phyloP scores from a whole-genome alignment of 139 green algal genomes.

The Ostreobium quekettii region DNA sequence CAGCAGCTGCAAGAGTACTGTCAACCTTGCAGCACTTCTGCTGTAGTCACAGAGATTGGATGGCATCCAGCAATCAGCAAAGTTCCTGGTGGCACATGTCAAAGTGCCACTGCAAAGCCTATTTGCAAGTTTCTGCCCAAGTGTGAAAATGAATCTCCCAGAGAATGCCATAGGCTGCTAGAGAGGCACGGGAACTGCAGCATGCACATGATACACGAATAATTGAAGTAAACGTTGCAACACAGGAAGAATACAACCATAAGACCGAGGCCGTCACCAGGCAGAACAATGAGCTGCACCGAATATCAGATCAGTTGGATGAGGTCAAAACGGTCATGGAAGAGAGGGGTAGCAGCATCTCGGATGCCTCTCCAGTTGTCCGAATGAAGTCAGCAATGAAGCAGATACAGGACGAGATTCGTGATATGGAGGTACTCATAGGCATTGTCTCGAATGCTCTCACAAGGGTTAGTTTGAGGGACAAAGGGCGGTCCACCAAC shows the following conservation, averaged over 20 bases:
- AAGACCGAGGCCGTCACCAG: slow-evolving; percentile 49
- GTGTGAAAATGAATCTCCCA: too few species aligned
- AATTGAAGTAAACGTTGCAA: too few species aligned
- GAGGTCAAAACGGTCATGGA: slow-evolving; percentile 53
- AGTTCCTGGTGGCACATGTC: too few species aligned
- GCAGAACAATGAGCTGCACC: slow-evolving; percentile 59
- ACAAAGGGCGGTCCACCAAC: not conserved
- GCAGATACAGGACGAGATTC: slow-evolving; percentile 51
- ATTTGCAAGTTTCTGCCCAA: too few species aligned
- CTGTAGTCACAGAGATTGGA: too few species aligned
- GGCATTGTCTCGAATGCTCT: not conserved
- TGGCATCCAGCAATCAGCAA: too few species aligned
- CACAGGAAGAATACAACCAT: slow-evolving; percentile 38
- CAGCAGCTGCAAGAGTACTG: too few species aligned
- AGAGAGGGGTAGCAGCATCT: slow-evolving; percentile 64
- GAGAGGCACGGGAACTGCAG: too few species aligned
- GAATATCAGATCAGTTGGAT: slow-evolving; percentile 48
- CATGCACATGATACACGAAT: too few species aligned
- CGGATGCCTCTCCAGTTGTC: slow-evolving; percentile 60
- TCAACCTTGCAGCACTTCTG: too few species aligned
- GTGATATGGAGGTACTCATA: slow-evolving; percentile 45
- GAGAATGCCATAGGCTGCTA: too few species aligned
- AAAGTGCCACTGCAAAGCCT: too few species aligned
- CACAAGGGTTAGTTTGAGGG: not conserved
- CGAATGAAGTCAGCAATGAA: slow-evolving; percentile 64